Conservation (phyloP, 768 basidiomycete species). For the Mycena galopus region DNA sequence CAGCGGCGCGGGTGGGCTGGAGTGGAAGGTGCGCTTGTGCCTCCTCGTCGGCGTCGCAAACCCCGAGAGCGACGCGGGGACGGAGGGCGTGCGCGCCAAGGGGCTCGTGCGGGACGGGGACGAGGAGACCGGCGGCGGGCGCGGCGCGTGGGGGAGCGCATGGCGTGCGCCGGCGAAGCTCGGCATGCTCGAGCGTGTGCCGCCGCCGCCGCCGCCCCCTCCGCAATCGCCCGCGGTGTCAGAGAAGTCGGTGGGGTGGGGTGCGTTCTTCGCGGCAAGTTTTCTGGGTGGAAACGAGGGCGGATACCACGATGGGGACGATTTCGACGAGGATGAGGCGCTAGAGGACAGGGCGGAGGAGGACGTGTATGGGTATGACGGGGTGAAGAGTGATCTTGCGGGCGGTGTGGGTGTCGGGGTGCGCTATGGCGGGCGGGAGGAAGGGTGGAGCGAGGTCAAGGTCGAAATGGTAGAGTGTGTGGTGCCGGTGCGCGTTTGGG, state of each 20-base stretch:
- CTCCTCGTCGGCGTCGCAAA: constrained; percentile 84
- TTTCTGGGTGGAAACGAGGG: constrained; percentile 53
- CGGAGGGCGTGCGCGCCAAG: constrained; percentile 66
- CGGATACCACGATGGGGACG: constrained; percentile 73
- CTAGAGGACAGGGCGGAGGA: constrained; percentile 45
- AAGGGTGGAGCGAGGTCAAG: constrained; percentile 74
- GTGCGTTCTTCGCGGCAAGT: constrained; percentile 54
- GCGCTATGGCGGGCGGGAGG: constrained; percentile 66
- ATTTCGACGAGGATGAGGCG: constrained; percentile 52
- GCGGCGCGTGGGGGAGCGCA: constrained; percentile 80
- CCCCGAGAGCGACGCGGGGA: constrained; percentile 57
- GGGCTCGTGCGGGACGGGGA: constrained; percentile 68
- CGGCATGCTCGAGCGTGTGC: constrained; percentile 57
- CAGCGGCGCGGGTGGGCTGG: constrained; percentile 74
- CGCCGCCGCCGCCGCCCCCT: constrained; percentile 33
- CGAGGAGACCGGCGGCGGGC: constrained; percentile 25
- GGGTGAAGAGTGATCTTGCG: constrained; percentile 58
- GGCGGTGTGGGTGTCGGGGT: constrained; percentile 68
- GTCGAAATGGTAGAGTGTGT: constrained; percentile 96
- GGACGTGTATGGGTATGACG: constrained; percentile 57
- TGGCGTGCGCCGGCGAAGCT: constrained; percentile 69
- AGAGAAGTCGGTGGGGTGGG: constrained; percentile 51
- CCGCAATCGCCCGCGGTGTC: constrained; percentile 38
- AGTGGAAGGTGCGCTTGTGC: constrained; percentile 91
- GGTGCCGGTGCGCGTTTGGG: constrained; percentile 89